Base-by-base conservation (phyloP, 2,329 filamentous ascomycete species). In the Chaetothyriales sp. region DNA sequence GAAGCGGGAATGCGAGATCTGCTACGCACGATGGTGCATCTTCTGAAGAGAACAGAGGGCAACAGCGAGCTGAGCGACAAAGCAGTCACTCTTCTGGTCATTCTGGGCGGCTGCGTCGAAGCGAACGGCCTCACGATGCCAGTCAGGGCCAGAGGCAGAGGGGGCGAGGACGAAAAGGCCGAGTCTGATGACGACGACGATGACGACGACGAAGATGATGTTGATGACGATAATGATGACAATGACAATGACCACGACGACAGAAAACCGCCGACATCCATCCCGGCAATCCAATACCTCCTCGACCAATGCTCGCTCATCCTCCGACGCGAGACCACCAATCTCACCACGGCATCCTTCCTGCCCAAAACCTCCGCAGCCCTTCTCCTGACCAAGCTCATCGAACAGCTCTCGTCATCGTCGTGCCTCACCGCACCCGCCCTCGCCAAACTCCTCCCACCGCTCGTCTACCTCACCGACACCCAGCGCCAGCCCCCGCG, bases 391-490 rank as follows among this genome's bases (percentile, higher is more conserved):
- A 79, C 83, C 49, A 79, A 81, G 0, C 75, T 94, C 10, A 77
- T 78, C 57, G 75, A 75, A 49, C 78, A 80, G 43, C 72, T 86
- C 1, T 70, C 80, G 62, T 69, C 10, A 15, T 18, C 19, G 1
- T 68, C 75, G 2, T 71, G 78, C 2, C 72, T 90, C 7, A 64
- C 70, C 9, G 18, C 19, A 8, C 74, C 79, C 0, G 83, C 80
- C 1, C 72, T 93, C 18, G 77, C 80, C 56, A 72, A 73, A 22
- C 72, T 85, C 44, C 72, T 86, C 1, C 70, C 79, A 4, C 81
- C 83, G 0, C 75, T 96, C 5, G 82, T 90, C 63, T 86, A 92
- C 63, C 72, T 98, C 39, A 93, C 88, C 0, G 88, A 95, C 64
- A 75, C 83, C 1, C 54, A 51, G 44, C 52, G 53, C 5, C 48